Conservation (phyloP, 2,329 filamentous ascomycete species). For the Eutypella sp. region DNA sequence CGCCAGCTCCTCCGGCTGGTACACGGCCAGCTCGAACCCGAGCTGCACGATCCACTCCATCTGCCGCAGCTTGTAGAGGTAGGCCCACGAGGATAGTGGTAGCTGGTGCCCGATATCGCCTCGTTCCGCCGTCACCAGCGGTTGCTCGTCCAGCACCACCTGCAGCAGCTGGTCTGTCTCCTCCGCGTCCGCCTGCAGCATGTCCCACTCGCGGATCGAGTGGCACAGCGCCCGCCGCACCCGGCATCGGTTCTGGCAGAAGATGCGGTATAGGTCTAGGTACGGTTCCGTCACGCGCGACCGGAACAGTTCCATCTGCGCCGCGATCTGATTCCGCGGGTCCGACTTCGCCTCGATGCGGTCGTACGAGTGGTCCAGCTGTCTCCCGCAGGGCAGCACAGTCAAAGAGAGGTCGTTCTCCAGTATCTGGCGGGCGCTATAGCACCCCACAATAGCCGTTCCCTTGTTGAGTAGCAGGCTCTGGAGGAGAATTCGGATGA, state of each 20-base stretch:
- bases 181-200: conserved; percentile 75
- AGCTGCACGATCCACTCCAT: conserved; percentile 86
- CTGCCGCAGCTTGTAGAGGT: conserved; percentile 81
- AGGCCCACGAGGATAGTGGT: conserved; percentile 82
- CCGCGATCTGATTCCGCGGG: conserved; percentile 66
- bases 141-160: conserved; percentile 53
- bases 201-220: conserved; percentile 76
- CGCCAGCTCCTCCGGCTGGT: conserved; percentile 76
- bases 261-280: conserved; percentile 74
- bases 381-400: conserved; percentile 64
- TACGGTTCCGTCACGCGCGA: conserved; percentile 63
- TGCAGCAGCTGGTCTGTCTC: conserved; percentile 68
- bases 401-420: conserved; percentile 77
- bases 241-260: conserved; percentile 87
- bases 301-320: conserved; percentile 67
- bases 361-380: conserved; percentile 72
- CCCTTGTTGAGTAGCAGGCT: conserved; percentile 70
- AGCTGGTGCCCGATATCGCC: conserved; percentile 52
- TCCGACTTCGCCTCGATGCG: conserved; percentile 70
- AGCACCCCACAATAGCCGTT: conserved; percentile 62
- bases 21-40: conserved; percentile 90
- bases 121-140: conserved; percentile 43
- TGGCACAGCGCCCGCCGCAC: conserved; percentile 87
- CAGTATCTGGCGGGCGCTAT: conserved; percentile 69
- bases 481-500: conserved; percentile 75